Conservation (phyloP, 257 asterid genomes). For the Penstemon newberryi region DNA sequence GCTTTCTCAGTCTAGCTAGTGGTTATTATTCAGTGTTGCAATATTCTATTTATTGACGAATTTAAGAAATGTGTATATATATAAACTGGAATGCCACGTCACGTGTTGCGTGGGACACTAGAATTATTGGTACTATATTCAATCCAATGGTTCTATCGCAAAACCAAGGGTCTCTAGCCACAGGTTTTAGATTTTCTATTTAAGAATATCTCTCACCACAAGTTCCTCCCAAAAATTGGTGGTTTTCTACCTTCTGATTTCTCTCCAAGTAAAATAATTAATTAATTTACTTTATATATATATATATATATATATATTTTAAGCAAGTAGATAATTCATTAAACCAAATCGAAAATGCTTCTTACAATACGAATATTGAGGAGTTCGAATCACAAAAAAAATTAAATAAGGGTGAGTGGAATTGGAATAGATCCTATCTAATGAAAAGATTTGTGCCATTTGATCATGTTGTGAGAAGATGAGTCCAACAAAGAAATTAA, state of each 20-base stretch:
- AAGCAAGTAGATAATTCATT: no score
- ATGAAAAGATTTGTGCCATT: no score
- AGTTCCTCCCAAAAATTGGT: constrained; percentile 3
- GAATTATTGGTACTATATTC: neutral
- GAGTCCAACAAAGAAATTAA: no score
- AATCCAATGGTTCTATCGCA: neutral
- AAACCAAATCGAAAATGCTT: no score
- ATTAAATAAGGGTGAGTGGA: no score
- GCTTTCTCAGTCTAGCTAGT: neutral
- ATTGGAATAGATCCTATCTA: no score
- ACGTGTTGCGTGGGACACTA: constrained; percentile 9
- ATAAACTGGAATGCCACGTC: neutral
- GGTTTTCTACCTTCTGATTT: constrained; percentile 4
- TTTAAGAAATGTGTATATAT: neutral
- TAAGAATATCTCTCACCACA: neutral
- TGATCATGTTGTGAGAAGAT: no score
- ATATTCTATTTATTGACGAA: neutral
- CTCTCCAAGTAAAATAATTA: neutral
- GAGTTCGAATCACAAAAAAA: no score
- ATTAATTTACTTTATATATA: no score
- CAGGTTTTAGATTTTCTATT: constrained; percentile 22
- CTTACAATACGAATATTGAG: no score
- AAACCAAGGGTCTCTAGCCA: constrained; percentile 38
- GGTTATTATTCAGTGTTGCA: neutral
- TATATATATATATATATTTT: no score